Conservation (phyloP, 176 grass and related monocot genomes). For the Carex littledalei region DNA sequence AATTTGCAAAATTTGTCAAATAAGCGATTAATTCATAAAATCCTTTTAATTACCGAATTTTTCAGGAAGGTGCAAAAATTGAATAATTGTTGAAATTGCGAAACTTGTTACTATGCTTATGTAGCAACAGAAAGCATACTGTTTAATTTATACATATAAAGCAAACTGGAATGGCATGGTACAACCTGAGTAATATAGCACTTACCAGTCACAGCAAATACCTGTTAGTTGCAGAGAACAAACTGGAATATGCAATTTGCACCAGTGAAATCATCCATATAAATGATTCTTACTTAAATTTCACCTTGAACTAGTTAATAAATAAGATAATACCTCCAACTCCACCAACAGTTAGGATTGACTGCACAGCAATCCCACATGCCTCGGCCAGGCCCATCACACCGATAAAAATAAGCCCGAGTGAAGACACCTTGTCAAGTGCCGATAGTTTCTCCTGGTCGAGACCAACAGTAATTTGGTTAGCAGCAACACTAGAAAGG, state of each 20-base stretch:
- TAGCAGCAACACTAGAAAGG: constrained; percentile 49
- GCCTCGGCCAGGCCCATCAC: constrained; percentile 86
- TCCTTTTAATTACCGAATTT: neutral
- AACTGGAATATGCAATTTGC: constrained; percentile 8
- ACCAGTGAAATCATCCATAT: neutral
- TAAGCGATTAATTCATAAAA: neutral
- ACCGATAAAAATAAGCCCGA: constrained; percentile 73
- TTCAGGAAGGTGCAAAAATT: neutral
- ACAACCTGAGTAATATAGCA: neutral
- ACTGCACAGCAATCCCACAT: constrained; percentile 80
- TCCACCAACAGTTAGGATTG: constrained; percentile 95
- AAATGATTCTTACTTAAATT: neutral
- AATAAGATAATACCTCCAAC: constrained; percentile 72
- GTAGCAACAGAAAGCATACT: neutral
- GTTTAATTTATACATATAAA: neutral
- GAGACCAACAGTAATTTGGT: constrained; percentile 24
- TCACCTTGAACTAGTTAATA: neutral
- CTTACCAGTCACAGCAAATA: neutral
- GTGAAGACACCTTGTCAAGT: constrained; percentile 65
- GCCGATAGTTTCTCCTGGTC: constrained; percentile 64
- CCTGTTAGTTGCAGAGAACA: neutral
- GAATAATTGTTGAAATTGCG: neutral
- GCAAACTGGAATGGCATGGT: neutral
- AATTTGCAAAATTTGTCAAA: neutral
- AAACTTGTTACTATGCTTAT: neutral